Evolutionary conservation across 73 alveolate species (phyloP).

Genomic region (Blepharisma stoltei): DNA sequence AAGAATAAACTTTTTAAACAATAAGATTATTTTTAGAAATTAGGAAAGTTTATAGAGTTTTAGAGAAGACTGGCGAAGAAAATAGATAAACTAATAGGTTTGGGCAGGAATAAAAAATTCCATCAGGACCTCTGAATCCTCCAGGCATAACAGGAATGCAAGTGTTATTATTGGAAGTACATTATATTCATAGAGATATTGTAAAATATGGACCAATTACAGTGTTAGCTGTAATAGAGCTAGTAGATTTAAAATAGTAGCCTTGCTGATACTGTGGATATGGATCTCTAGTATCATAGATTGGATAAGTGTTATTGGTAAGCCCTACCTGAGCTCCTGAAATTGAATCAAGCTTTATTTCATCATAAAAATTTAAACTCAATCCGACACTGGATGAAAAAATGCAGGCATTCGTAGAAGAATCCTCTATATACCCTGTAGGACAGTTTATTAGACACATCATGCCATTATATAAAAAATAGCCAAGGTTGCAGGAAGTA

Average conservation of each 20-base stretch:
- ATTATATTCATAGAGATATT: too few species aligned
- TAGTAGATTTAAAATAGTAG: neutral
- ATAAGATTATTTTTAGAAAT: too few species aligned
- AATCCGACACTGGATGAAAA: neutral
- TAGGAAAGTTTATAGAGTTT: too few species aligned
- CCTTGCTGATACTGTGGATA: neutral
- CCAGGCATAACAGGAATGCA: too few species aligned
- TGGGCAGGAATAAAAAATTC: too few species aligned
- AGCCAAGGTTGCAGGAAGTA: neutral
- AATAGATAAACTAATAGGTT: too few species aligned
- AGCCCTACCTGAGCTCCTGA: neutral
- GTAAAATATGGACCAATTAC: too few species aligned
- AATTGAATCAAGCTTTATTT: neutral
- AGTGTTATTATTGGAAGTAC: too few species aligned
- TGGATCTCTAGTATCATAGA: constrained; percentile 6
- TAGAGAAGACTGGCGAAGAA: too few species aligned
- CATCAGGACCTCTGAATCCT: too few species aligned
- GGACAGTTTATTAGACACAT: neutral
- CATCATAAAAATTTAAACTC: neutral
- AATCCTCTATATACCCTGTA: neutral
- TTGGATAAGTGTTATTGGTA: neutral
- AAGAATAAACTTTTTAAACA: too few species aligned
- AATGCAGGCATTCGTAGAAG: neutral
- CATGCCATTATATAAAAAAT: neutral
- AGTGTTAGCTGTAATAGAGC: too few species aligned